Base-by-base conservation (phyloP, 371 early-diverging fungal genomes). In the Mucor irregularis region DNA sequence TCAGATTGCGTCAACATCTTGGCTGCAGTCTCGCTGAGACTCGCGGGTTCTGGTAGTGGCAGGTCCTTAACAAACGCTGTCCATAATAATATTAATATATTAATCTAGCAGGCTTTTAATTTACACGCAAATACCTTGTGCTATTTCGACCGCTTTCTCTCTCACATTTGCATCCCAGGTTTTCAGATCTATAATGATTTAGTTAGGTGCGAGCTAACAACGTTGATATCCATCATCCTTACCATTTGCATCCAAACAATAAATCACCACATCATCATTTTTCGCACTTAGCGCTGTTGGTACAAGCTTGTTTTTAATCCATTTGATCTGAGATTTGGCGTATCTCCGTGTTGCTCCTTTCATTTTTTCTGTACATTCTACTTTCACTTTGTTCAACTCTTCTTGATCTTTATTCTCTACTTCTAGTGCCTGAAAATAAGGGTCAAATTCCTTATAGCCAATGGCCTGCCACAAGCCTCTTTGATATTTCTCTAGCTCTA, bases 281-380 rank as follows among this genome's bases (percentile, higher is more conserved):
- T 60, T 58, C 3, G 71, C 56, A 22, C 68, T 57, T 33, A 58
- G 46, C 29, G 75, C 49, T 62, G 77, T 56, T 24, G 88, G 89
- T 26, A 92, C 48, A 14, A 95, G 69, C 42, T 92, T 92, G 66
- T 94, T 95, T 37, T 84, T 80, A 21, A 97, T 93, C 97, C 97
- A 97, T 11, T 82, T 71, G 0, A 93, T 83, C 65, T 97, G 97
- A 17, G 86, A 72, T 58, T 90, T 86, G 11, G 97, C 94, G 69
- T 97, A 97, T 50, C 89, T 81, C 39, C 94, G 66, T 11, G 95
- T 97, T 4, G 83, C 87, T 0, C 71, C 63, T 62, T 95, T 97
- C 96, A 97, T 95, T 1, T 71, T 70, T 40, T 90, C 90, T 25
- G 91, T 71, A 34, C 87, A 83, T 31, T 81, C 73, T 5, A 40